phyloP scores from a whole-genome alignment of 2,329 filamentous ascomycete species.

The Aspergillus transmontanensis region DNA sequence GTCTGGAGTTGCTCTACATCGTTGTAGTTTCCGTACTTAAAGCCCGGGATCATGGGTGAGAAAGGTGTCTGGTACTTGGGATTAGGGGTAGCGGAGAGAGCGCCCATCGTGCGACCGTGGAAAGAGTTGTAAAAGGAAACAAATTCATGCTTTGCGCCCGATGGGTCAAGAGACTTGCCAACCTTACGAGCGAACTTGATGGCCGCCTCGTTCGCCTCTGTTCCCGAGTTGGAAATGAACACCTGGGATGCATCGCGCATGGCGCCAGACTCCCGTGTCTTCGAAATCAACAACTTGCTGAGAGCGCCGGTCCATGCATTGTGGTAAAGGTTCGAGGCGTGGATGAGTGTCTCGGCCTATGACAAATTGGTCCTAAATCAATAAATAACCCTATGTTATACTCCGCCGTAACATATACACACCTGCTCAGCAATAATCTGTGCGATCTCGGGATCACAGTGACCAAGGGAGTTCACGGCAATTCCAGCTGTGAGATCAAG shows the following conservation, averaged over 20 bases:
- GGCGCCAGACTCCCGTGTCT: constrained; percentile 74
- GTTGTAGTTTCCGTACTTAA: constrained; percentile 84
- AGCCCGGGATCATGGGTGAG: constrained; percentile 91
- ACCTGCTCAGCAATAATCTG: constrained; percentile 78
- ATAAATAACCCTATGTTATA: background rate
- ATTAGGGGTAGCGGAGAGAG: constrained; percentile 93
- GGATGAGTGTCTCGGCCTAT: constrained; percentile 73
- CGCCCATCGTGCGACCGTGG: constrained; percentile 95
- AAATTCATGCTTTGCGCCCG: constrained; percentile 75
- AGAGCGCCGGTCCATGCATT: constrained; percentile 93
- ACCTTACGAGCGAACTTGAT: constrained; percentile 96
- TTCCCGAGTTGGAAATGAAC: constrained; percentile 95
- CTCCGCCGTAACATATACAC: constrained; percentile 16
- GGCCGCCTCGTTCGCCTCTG: constrained; percentile 95
- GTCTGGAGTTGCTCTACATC: constrained; percentile 71
- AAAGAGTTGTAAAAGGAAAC: constrained; percentile 92
- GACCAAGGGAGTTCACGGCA: constrained; percentile 89
- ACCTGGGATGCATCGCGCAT: constrained; percentile 80
- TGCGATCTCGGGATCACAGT: constrained; percentile 79
- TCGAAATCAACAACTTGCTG: constrained; percentile 80
- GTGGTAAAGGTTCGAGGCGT: constrained; percentile 95
- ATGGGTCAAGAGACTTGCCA: constrained; percentile 73
- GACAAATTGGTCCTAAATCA: constrained; percentile 10
- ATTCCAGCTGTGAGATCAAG: constrained; percentile 96
- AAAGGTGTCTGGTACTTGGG: constrained; percentile 97